Percentiles rank a stretch among this genome's conserved stretches.
Evolutionary conservation across 768 basidiomycete species (phyloP).

Genomic region (Auriculariales sp.): DNA sequence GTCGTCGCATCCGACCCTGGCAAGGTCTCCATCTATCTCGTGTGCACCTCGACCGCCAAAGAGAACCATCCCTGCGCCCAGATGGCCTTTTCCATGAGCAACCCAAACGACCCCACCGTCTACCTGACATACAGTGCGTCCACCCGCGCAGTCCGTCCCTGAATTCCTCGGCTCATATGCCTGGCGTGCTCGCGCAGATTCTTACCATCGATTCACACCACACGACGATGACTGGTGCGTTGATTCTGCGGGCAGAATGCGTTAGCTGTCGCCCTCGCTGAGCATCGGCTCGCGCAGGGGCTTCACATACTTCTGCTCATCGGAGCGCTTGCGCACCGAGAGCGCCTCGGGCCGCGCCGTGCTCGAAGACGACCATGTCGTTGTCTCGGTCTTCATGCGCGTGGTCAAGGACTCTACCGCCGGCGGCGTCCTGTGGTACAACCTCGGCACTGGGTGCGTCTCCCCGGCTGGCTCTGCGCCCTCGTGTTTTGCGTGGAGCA

Average conservation of each 20-base stretch:
- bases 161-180: too few relatives aligned
- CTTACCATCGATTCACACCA: background rate
- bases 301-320: slow-evolving; percentile 1
- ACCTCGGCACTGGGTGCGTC: background rate
- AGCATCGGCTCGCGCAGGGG: too few relatives aligned
- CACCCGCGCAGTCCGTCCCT: too few relatives aligned
- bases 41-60: background rate
- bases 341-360: background rate
- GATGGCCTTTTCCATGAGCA: background rate
- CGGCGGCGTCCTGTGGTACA: background rate
- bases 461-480: background rate
- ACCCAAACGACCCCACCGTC: slow-evolving; percentile 1
- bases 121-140: background rate
- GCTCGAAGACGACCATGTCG: background rate
- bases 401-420: background rate
- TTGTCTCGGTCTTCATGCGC: background rate
- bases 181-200: background rate
- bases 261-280: too few relatives aligned
- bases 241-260: too few relatives aligned
- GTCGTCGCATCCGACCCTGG: background rate
- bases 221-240: slow-evolving; percentile 1
- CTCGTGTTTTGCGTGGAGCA: too few relatives aligned
- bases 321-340: background rate
- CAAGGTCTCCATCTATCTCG: slow-evolving; percentile 2
- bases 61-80: background rate